Conservation (phyloP, 805 yeast genomes). For the Myxozyma geophila region DNA sequence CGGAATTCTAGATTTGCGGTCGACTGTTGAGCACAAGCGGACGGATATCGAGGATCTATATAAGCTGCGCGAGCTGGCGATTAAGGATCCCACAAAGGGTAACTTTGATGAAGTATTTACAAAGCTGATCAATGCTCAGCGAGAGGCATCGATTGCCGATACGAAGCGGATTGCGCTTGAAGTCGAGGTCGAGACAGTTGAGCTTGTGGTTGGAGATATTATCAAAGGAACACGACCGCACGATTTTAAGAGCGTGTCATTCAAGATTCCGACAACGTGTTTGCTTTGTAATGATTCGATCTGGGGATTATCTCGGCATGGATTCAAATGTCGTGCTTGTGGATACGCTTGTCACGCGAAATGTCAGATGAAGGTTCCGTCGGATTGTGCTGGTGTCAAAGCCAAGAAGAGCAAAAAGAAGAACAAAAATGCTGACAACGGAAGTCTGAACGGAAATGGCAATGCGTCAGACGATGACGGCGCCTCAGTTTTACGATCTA, state of each 20-base stretch:
- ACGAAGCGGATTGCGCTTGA: constrained; percentile 73
- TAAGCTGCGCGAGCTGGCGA: constrained; percentile 44
- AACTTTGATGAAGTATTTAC: constrained; percentile 57
- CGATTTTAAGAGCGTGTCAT: constrained; percentile 38
- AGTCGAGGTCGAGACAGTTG: constrained; percentile 89
- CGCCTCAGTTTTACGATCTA: neutral
- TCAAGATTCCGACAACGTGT: constrained; percentile 40
- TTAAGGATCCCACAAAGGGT: constrained; percentile 56
- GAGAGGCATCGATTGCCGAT: constrained; percentile 73
- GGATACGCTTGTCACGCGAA: constrained; percentile 39
- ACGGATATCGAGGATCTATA: constrained; percentile 39
- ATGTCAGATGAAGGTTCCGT: constrained; percentile 49
- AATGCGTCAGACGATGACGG: constrained; percentile 21
- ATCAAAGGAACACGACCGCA: constrained; percentile 51
- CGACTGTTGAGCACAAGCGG: constrained; percentile 41
- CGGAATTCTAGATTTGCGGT: constrained; percentile 42
- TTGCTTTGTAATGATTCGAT: constrained; percentile 36
- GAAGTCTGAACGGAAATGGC: constrained; percentile 16
- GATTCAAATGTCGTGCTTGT: constrained; percentile 38
- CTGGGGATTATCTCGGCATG: constrained; percentile 40
- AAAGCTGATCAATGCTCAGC: constrained; percentile 57
- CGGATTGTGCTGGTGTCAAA: constrained; percentile 47
- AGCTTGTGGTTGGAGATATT: constrained; percentile 74
- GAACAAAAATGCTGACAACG: constrained; percentile 18
- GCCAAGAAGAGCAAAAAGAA: constrained; percentile 30